Base-by-base conservation (phyloP, 345 rosid species). In the Angophora floribunda region DNA sequence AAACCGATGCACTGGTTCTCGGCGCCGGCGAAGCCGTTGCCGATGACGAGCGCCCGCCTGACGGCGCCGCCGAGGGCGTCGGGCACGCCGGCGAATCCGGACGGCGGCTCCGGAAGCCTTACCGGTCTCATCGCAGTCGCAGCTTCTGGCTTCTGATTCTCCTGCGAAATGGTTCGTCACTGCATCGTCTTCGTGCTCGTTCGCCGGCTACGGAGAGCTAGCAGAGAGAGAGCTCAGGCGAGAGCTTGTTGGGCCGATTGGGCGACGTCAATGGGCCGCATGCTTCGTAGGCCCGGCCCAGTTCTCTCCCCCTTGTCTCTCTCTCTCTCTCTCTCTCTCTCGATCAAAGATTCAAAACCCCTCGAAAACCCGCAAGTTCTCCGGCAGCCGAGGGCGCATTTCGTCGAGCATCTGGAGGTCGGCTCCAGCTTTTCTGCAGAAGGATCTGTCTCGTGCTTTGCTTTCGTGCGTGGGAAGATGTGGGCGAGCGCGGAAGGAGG, bases 21-120 rank as follows among this genome's bases (percentile, higher is more conserved):
- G n/a, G 99, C 96, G 78, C 99, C 99, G 32, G 99, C 93, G 90
- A 93, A 92, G 45, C 98, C 99, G 88, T 97, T 97, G n/a, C 99
- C 98, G 86, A 97, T 91, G 28, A 96, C 93, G 28, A 95, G 90
- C 52, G 95, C 97, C 80, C 97, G 94, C 90, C 89, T 93, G 86
- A 96, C 92, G 32, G 63, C 87, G 44, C 92, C 70, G 90, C 30
- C 44, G 51, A 86, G 45, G 17, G 85, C 87, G 52, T 90, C 94
- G 28, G 91, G 70, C 86, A 49, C 51, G 59, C 86, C 90, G 30
- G 86, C 28, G 15, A 90, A 70, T 16, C 91, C 85, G 84, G 87
- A 41, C 79, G 90, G 59, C 36, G 75, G 88, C 63, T 87, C 91
- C 44, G 91, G 95, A 51, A 90, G 91, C 93, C 88, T 87, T 88